Percentiles rank a stretch among this genome's conserved stretches.
Evolutionary conservation across 1,284 basidiomycete species (phyloP).

Genomic region (Cerioporus squamosus): DNA sequence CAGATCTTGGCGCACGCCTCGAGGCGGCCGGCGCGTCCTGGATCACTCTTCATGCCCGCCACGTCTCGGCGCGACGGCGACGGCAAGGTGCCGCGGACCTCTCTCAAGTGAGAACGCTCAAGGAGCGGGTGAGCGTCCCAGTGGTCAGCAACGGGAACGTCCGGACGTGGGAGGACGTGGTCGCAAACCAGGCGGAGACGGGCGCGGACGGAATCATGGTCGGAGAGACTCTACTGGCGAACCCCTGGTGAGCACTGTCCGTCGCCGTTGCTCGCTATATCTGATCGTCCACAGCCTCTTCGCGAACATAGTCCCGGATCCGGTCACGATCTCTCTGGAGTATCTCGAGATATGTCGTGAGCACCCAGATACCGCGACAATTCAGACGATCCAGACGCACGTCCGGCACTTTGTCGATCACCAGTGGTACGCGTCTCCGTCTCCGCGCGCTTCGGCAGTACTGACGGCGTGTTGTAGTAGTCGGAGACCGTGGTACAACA

Average conservation of each 20-base stretch:
- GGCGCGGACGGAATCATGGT: conserved; percentile 81
- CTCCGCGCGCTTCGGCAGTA: not conserved
- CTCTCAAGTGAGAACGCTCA: conserved; percentile 56
- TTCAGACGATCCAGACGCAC: conserved; percentile 58
- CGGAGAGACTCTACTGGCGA: conserved; percentile 70
- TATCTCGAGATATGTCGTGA: conserved; percentile 60
- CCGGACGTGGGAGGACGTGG: conserved; percentile 57
- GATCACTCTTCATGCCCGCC: conserved; percentile 74
- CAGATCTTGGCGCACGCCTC: conserved; percentile 57
- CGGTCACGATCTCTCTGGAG: conserved; percentile 63
- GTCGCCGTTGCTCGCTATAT: not conserved
- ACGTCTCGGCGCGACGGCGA: conserved; percentile 66
- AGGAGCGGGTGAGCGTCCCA: conserved; percentile 52
- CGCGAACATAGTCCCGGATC: conserved; percentile 54
- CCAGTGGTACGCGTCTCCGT: conserved; percentile 51
- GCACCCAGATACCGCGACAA: conserved; percentile 49
- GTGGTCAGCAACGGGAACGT: conserved; percentile 83
- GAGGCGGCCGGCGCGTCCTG: conserved; percentile 66
- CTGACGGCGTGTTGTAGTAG: conserved; percentile 36
- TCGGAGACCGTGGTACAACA: conserved; percentile 58
- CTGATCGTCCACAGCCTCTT: conserved; percentile 50
- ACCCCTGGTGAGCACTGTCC: conserved; percentile 63
- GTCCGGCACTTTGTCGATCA: conserved; percentile 64
- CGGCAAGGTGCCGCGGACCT: conserved; percentile 74
- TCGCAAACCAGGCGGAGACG: conserved; percentile 55